A percentile compares a stretch with the other conserved stretches of the same genome.
Conservation (phyloP, 306 rosid genomes). For the Senna siamea region DNA sequence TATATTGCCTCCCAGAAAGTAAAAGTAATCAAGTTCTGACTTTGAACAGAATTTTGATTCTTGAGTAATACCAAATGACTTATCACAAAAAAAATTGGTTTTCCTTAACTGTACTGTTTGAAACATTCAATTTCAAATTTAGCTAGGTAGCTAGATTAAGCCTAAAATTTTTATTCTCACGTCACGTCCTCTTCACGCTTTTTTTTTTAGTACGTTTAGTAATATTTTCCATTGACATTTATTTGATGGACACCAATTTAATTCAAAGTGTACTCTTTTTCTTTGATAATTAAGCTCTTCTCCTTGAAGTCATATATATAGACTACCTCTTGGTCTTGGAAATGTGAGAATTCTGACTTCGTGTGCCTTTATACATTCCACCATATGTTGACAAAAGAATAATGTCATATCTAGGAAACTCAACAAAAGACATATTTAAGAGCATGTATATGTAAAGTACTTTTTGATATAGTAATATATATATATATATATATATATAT, state of each 20-base stretch:
- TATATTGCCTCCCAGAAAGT: constrained; percentile 31
- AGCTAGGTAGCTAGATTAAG: too few species aligned
- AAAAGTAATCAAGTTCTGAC: constrained; percentile 29
- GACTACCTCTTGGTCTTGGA: constrained; percentile 38
- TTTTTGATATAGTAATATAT: too few species aligned
- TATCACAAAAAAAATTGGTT: constrained; percentile 11
- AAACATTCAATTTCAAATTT: constrained; percentile 40
- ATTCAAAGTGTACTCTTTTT: constrained; percentile 39
- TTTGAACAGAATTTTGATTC: constrained; percentile 35
- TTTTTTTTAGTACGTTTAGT: not conserved
- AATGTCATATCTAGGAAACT: too few species aligned
- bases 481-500: too few species aligned
- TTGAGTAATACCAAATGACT: constrained; percentile 35
- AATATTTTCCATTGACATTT: constrained; percentile 46
- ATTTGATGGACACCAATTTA: constrained; percentile 39
- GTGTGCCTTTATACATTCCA: too few species aligned
- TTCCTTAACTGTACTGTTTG: constrained; percentile 10
- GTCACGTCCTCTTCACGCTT: constrained; percentile 35
- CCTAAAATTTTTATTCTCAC: too few species aligned
- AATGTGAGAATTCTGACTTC: not conserved
- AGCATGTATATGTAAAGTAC: too few species aligned
- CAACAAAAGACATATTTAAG: not conserved
- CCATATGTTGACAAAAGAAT: too few species aligned
- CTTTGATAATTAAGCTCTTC: constrained; percentile 41
- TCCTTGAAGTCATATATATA: constrained; percentile 29